Conservation (phyloP, 257 asterid genomes). For the Lycium barbarum region DNA sequence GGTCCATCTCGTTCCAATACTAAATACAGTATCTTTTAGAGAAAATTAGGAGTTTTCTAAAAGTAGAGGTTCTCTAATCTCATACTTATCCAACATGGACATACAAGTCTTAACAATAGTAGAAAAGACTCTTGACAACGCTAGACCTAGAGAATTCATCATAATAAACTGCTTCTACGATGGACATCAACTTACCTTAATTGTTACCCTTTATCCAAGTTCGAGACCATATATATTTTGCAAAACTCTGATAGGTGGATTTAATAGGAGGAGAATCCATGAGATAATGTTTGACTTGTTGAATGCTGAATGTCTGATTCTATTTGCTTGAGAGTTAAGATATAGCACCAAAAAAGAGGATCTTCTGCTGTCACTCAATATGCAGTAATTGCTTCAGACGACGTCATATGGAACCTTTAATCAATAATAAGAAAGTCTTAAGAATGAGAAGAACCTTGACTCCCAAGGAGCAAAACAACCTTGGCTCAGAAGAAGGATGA, state of each 20-base stretch:
- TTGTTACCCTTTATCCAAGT: too few relatives aligned
- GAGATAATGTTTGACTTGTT: background rate
- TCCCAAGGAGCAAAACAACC: background rate
- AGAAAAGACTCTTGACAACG: background rate
- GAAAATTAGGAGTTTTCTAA: background rate
- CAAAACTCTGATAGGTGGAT: background rate
- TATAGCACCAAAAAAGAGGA: background rate
- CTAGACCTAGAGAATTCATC: too few relatives aligned
- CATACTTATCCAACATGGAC: background rate
- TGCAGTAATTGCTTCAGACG: background rate
- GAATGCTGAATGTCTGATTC: background rate
- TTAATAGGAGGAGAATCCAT: background rate
- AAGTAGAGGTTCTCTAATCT: background rate
- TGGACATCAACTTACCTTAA: background rate
- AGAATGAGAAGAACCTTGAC: background rate
- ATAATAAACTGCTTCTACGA: too few relatives aligned
- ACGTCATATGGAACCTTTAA: background rate
- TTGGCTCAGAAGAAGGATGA: background rate
- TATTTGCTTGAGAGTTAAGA: background rate
- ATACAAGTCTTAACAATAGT: background rate
- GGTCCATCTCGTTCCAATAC: background rate
- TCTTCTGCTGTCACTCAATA: background rate
- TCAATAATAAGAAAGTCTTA: background rate
- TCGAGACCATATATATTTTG: background rate
- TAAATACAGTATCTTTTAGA: background rate